Evolutionary conservation across 2,329 filamentous ascomycete species (phyloP).

Genomic region (Madurella fahalii): DNA sequence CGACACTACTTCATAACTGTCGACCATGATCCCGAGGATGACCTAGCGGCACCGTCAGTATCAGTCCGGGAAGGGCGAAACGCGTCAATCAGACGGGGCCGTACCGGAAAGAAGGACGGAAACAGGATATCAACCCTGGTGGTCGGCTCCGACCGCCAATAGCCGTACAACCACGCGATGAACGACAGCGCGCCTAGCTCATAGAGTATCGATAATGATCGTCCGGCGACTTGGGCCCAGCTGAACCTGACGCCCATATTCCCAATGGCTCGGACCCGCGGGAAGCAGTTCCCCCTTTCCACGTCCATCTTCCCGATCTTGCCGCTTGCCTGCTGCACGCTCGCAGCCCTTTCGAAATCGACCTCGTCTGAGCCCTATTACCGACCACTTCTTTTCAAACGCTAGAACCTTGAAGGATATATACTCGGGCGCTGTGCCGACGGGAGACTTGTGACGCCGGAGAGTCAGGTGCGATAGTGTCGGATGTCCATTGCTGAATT

Average conservation of each 20-base stretch:
- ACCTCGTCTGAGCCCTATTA: no score
- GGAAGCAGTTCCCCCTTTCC: conserved; percentile 2
- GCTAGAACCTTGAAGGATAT: no score
- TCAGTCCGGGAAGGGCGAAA: background rate
- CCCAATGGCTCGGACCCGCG: background rate
- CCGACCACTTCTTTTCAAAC: no score
- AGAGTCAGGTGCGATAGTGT: no score
- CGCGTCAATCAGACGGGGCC: background rate
- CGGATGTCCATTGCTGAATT: no score
- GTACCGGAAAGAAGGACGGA: conserved; percentile 24
- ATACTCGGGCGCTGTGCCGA: no score
- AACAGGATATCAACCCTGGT: conserved; percentile 21
- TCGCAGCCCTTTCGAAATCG: no score
- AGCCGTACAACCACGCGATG: conserved; percentile 17
- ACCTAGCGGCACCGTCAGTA: conserved; percentile 6
- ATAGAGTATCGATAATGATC: conserved; percentile 12
- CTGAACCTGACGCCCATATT: conserved; percentile 12
- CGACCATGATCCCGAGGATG: conserved; percentile 8
- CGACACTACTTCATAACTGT: conserved; percentile 21
- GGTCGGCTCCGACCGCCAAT: conserved; percentile 15
- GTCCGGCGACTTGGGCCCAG: conserved; percentile 13
- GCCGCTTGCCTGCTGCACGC: no score
- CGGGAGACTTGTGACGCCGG: no score
- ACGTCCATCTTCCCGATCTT: background rate
- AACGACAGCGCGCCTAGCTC: conserved; percentile 16